phyloP scores from a whole-genome alignment of 2,329 filamentous ascomycete genomes.

The Colletotrichum eremochloae region DNA sequence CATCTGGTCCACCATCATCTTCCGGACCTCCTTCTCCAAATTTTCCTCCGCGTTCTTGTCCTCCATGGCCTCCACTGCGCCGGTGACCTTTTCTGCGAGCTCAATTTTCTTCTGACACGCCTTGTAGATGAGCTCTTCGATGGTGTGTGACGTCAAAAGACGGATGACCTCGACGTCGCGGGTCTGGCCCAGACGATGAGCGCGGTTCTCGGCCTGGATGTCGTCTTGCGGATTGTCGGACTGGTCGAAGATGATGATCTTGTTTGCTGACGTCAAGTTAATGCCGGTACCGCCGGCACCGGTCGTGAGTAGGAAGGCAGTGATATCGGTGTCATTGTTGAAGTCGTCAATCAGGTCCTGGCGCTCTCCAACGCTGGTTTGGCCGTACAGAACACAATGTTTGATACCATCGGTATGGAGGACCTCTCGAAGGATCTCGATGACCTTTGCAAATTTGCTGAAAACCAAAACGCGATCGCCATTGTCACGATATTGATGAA shows the following conservation, averaged over 20 bases:
- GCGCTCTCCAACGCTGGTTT: conserved; percentile 83
- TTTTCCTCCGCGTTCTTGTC: conserved; percentile 51
- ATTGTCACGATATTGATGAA: conserved; percentile 79
- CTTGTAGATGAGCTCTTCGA: conserved; percentile 94
- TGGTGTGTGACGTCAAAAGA: conserved; percentile 83
- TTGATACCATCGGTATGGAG: conserved; percentile 79
- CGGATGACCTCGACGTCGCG: conserved; percentile 91
- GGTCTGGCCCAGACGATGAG: conserved; percentile 93
- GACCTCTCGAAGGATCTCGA: conserved; percentile 90
- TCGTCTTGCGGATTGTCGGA: conserved; percentile 99
- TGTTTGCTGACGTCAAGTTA: conserved; percentile 95
- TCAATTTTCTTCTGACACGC: conserved; percentile 94
- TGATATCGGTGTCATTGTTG: conserved; percentile 79
- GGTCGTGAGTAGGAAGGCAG: conserved; percentile 93
- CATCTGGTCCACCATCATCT: conserved; percentile 57
- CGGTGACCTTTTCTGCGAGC: conserved; percentile 76
- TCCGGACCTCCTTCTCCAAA: conserved; percentile 59
- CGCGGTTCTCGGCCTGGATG: conserved; percentile 97
- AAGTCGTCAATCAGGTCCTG: conserved; percentile 92
- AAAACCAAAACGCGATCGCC: conserved; percentile 93
- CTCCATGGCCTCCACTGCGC: conserved; percentile 51
- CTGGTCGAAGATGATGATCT: conserved; percentile 96
- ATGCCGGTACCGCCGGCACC: conserved; percentile 97
- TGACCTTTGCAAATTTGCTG: conserved; percentile 91
- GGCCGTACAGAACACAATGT: conserved; percentile 89